A percentile compares a stretch with the other conserved stretches of the same genome.
Evolutionary conservation across 2,329 filamentous ascomycete species (phyloP).

Genomic region (Colletotrichum tanaceti): DNA sequence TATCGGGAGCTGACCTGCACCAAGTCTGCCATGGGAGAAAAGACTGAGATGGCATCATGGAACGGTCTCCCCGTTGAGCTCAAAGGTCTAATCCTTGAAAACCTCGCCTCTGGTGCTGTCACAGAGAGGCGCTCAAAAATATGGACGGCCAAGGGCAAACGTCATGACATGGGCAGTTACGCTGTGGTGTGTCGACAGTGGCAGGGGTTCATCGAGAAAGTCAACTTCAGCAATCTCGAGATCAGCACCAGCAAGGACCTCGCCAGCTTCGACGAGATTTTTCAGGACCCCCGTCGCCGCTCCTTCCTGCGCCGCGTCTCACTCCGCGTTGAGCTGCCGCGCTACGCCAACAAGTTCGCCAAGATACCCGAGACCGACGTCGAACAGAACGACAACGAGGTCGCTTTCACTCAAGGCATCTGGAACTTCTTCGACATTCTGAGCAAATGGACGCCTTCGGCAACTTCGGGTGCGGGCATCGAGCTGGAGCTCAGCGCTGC

Average conservation of each 20-base stretch:
- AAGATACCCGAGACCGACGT: constrained; percentile 43
- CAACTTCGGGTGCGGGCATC: constrained; percentile 36
- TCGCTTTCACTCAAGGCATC: constrained; percentile 43
- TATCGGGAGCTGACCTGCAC: constrained; percentile 12
- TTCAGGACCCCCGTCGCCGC: constrained; percentile 42
- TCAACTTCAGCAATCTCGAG: constrained; percentile 43
- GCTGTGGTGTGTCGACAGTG: constrained; percentile 46
- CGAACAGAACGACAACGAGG: constrained; percentile 46
- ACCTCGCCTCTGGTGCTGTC: constrained; percentile 29
- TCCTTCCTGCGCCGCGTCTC: constrained; percentile 42
- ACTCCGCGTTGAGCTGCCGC: constrained; percentile 43
- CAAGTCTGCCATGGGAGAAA: constrained; percentile 20
- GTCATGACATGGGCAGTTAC: constrained; percentile 42
- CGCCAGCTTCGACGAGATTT: constrained; percentile 41
- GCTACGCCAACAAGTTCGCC: constrained; percentile 40
- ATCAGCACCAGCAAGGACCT: constrained; percentile 42
- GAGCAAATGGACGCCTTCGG: constrained; percentile 40
- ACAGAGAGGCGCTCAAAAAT: constrained; percentile 19
- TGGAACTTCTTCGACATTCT: constrained; percentile 45
- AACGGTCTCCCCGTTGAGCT: constrained; percentile 41
- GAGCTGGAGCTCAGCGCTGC: constrained; percentile 45
- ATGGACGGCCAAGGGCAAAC: constrained; percentile 21
- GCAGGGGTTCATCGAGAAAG: constrained; percentile 45
- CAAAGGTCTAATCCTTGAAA: constrained; percentile 34
- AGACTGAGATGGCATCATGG: constrained; percentile 40